These are phyloP conservation scores for Tothia fuscella DNA, from an alignment of 2,329 filamentous ascomycete genomes.

Conservation along the genomic window DNA sequence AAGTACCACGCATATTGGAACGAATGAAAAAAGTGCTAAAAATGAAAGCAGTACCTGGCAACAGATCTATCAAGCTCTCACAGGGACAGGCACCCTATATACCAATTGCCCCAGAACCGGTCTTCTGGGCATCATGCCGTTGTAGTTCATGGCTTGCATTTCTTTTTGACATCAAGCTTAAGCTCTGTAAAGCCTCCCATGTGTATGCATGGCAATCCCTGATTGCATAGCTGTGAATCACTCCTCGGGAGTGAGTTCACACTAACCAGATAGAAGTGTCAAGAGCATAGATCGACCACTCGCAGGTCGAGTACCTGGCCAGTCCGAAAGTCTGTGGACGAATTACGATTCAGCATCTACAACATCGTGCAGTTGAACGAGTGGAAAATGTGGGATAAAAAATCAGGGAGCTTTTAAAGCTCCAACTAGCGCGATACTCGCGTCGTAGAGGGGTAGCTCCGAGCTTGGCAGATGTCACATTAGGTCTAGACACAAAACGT, in stretches of 20 bases:
- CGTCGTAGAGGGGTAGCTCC: background rate
- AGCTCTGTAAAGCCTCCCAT: background rate
- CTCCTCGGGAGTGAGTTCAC: slow-evolving; percentile 4
- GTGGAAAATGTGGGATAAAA: background rate
- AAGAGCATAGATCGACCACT: background rate
- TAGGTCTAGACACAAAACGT: background rate
- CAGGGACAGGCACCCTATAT: background rate
- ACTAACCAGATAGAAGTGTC: slow-evolving; percentile 2
- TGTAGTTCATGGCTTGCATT: background rate
- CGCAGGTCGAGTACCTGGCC: background rate
- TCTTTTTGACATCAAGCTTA: background rate
- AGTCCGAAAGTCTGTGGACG: background rate
- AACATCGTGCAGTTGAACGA: background rate
- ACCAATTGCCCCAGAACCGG: background rate
- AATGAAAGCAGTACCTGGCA: background rate
- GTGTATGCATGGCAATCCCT: background rate
- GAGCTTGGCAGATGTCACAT: background rate
- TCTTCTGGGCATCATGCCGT: background rate
- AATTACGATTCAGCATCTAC: background rate
- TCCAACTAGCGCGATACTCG: background rate
- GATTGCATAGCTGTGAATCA: background rate
- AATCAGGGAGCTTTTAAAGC: background rate
- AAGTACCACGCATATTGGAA: slow-evolving; percentile 2
- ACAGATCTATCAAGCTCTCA: background rate
- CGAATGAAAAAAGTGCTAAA: background rate